Evolutionary conservation across 2,329 filamentous ascomycete species (phyloP).

Genomic region (Pezicula carpinea): DNA sequence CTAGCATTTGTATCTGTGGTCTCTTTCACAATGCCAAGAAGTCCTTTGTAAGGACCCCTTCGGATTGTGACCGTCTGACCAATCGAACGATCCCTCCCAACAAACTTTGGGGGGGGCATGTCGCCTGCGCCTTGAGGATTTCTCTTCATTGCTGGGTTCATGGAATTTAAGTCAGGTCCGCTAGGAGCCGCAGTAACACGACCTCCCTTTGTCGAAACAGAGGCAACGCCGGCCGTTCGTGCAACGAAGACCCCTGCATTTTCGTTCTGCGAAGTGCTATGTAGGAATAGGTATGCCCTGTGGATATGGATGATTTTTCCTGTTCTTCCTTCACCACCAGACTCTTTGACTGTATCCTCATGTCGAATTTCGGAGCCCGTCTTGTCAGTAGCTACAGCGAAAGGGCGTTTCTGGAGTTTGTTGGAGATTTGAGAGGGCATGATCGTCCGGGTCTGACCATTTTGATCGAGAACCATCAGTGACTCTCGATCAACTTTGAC

Average conservation of each 20-base stretch:
- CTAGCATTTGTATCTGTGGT: constrained; percentile 81
- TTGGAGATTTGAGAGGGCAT: constrained; percentile 91
- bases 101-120: constrained; percentile 65
- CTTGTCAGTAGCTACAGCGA: constrained; percentile 85
- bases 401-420: constrained; percentile 75
- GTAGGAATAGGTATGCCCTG: constrained; percentile 85
- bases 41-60: constrained; percentile 84
- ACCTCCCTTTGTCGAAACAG: constrained; percentile 90
- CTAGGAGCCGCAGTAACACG: constrained; percentile 55
- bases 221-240: constrained; percentile 78
- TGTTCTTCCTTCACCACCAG: constrained; percentile 75
- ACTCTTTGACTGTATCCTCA: constrained; percentile 90
- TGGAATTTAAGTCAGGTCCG: constrained; percentile 78
- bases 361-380: constrained; percentile 88
- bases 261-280: constrained; percentile 78
- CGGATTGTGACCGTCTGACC: constrained; percentile 89
- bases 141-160: constrained; percentile 86
- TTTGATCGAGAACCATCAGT: constrained; percentile 84
- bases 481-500: constrained; percentile 95
- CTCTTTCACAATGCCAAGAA: constrained; percentile 93
- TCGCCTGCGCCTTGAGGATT: constrained; percentile 51
- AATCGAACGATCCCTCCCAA: constrained; percentile 76
- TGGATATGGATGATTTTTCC: constrained; percentile 93
- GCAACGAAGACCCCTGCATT: constrained; percentile 89
- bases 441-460: constrained; percentile 74